phyloP scores from a whole-genome alignment of 83 land plant species.

The Picea engelmannii region DNA sequence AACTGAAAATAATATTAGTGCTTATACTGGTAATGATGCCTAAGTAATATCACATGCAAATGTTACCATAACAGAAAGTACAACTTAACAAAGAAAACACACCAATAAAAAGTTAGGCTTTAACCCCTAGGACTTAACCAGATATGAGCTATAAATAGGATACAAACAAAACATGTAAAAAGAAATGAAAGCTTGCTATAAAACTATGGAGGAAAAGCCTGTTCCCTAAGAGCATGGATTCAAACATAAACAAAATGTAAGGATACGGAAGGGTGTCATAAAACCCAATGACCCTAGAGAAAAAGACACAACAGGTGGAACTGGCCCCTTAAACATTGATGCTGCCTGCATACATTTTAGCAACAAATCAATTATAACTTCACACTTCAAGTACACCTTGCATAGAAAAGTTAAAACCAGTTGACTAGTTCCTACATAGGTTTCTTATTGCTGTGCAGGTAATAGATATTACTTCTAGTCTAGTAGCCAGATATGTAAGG shows the following conservation, averaged over 20 bases:
- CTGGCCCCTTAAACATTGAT: constrained; percentile 93
- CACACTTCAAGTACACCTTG: background rate
- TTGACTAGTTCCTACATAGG: constrained; percentile 6
- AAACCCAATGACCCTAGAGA: constrained; percentile 95
- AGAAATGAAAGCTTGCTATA: background rate
- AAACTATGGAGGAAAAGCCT: background rate
- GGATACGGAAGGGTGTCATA: constrained; percentile 98
- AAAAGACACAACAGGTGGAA: constrained; percentile 93
- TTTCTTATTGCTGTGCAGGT: background rate
- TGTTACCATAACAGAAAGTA: no score
- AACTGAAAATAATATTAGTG: no score
- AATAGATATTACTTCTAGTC: background rate
- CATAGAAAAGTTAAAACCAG: constrained; percentile 3
- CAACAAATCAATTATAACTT: background rate
- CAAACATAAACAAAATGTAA: background rate
- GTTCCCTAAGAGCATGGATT: background rate
- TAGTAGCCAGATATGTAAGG: background rate
- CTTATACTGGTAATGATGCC: no score
- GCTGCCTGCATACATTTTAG: constrained; percentile 71
- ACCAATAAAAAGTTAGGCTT: no score
- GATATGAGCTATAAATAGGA: no score
- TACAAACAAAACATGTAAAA: background rate
- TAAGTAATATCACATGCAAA: no score
- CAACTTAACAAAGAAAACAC: no score
- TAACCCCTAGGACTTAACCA: no score